Evolutionary conservation across 1,139 yeast species (phyloP), one percentile per base, ranked within the genome.

Genomic region (Meyerozyma smithsonii): DNA sequence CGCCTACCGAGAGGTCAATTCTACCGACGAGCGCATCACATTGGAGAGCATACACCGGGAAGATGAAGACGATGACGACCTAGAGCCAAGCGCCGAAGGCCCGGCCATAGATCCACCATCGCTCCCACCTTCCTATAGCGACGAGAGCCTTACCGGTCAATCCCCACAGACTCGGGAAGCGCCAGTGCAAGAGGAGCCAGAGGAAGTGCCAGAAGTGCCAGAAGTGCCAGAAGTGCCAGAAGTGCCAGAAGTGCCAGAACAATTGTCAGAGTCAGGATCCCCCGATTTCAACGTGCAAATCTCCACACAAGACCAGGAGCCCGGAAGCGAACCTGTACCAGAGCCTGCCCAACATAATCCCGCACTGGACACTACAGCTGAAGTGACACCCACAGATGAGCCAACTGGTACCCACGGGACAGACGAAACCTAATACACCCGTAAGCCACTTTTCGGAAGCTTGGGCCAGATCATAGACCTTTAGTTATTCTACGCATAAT

Each of bases 21-120:
- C 68, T 1, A 49, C 45, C 15, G 73, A 63, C 39, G 77, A 71
- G 43, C 49, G 73, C 40, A 71, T 71, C 14, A 67, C 74, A 1
- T 54, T 71, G 51, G 56, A 62, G 39, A 69, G 70, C 45, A 52
- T 71, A 35, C 34, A 42, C 11, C 3, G 14, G 16, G 24, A 30
- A 8, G 21, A 17, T 4, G 34, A 30, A 14, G 21, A 17, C 20
- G 20, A 15, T 18, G 21, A 17, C 15, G 14, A 18, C 10, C 26
- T 10, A 19, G 36, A 26, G 10, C 24, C 24, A 8, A 20, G 8
- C 24, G 6, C 24, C 24, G 24, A 20, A 20, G 24, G 8, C 8
- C 24, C 24, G 24, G 24, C n/a, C n/a, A 12, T 23, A 4, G 25
- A 23, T 23, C 25, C 25, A 12, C 25, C 25, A 23, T 23, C 25